Evolutionary conservation across 208 protist species (phyloP), one percentile per base, ranked within the genome.

Genomic region (Trypanosoma theileri): DNA sequence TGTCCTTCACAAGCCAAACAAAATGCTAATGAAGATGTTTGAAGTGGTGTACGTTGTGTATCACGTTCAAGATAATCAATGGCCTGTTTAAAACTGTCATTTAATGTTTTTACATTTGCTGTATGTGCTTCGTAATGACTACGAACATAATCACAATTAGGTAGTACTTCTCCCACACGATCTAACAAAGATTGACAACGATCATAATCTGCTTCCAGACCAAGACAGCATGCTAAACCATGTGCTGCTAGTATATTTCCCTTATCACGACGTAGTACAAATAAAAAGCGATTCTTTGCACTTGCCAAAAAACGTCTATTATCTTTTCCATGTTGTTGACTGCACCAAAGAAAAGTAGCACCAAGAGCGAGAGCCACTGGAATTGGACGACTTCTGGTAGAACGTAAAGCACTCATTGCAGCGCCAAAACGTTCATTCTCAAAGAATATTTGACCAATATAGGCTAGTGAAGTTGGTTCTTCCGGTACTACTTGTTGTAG

Each of bases 221-320:
- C 87, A 26, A 92, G 65, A 78, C 90, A 96, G 75, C 87, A 96
- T 45, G 87, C 87, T 45, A 92, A 69, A 35, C 90, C 90, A 71
- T 96, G 90, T 4, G 86, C 87, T 0, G 87, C 90, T 6, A 93
- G 64, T 12, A 96, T 72, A 63, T 96, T 96, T 44, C 74, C 73
- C 45, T 77, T 63, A 57, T 96, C 90, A 58, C 75, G 57, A 16
- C 69, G 55, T 45, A 96, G 77, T 3, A 81, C 87, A 26, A 81
- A 76, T n/a, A 42, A 24, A 69, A 87, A 96, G 13, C 75, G 67
- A 31, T 86, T 71, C 71, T 84, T 83, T 4, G 80, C 87, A 59
- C 14, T 77, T 55, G 46, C 62, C 45, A 86, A 59, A 24, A 72
- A 92, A 48, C 68, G 67, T 50, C 46, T 58, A 68, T 63, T 79